phyloP scores from a whole-genome alignment of 306 rosid genomes.

The Citrullus mucosospermus region DNA sequence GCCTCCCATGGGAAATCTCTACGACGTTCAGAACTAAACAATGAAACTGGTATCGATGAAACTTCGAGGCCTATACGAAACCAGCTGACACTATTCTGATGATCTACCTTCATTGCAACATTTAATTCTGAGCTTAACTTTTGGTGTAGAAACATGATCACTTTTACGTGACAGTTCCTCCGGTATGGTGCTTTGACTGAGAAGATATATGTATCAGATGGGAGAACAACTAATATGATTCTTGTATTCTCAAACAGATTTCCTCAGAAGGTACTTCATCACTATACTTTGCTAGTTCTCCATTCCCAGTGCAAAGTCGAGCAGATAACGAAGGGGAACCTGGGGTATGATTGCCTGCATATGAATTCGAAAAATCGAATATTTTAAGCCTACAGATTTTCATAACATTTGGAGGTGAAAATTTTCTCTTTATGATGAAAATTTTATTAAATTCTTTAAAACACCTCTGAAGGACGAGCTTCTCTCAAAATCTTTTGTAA shows the following conservation, averaged over 20 bases:
- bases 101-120: background rate
- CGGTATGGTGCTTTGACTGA: background rate
- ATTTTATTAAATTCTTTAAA: background rate
- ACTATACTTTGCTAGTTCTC: constrained; percentile 36
- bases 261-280: constrained; percentile 40
- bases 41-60: background rate
- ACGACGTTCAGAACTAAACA: background rate
- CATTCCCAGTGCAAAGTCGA: constrained; percentile 49
- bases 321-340: constrained; percentile 47
- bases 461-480: constrained; percentile 62
- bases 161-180: background rate
- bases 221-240: constrained; percentile 21
- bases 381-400: background rate
- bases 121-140: background rate
- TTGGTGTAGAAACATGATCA: background rate
- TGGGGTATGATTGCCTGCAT: constrained; percentile 34
- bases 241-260: constrained; percentile 38
- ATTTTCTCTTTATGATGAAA: background rate
- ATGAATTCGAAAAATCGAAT: constrained; percentile 2
- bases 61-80: background rate
- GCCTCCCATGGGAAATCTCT: background rate
- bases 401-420: background rate
- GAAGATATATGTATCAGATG: background rate
- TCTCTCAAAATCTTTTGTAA: constrained; percentile 60
- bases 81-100: background rate